These are phyloP conservation scores for Pythium catenulatum DNA, from an alignment of 352 stramenopile species.

Conservation along the genomic window DNA sequence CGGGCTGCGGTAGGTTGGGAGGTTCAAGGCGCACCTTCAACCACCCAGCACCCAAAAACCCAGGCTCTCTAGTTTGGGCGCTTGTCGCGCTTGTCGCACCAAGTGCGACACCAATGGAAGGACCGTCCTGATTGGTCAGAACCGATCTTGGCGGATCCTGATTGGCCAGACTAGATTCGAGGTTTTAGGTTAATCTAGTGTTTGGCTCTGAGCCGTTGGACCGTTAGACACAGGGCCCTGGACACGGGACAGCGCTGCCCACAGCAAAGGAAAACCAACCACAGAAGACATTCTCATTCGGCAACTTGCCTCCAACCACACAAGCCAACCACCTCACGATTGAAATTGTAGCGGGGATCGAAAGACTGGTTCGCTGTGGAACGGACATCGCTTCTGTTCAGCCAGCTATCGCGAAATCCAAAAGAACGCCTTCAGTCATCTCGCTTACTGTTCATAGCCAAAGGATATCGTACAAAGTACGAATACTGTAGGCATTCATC, in stretches of 20 bases:
- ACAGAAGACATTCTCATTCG: not conserved
- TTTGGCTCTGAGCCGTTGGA: not conserved
- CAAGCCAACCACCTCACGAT: no score
- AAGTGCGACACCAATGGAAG: not conserved
- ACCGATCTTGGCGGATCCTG: not conserved
- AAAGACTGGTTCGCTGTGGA: no score
- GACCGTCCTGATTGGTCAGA: slow-evolving; percentile 14
- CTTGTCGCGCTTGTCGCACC: not conserved
- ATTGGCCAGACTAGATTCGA: not conserved
- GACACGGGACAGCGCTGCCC: not conserved
- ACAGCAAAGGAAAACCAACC: not conserved
- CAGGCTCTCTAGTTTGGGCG: not conserved
- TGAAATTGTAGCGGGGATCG: no score
- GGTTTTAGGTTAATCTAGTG: not conserved
- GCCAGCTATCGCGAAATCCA: no score
- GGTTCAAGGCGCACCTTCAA: slow-evolving; percentile 6
- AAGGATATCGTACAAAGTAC: no score
- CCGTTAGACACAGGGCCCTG: not conserved
- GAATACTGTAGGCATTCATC: no score
- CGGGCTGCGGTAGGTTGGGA: not conserved
- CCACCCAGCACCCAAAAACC: not conserved
- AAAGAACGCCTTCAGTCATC: no score
- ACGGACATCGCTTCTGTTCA: no score
- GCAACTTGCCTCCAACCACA: not conserved
- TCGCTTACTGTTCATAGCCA: no score